These are phyloP conservation scores for Pseudogymnoascus sp. DNA, from an alignment of 2,329 filamentous ascomycete genomes.

Conservation along the genomic window DNA sequence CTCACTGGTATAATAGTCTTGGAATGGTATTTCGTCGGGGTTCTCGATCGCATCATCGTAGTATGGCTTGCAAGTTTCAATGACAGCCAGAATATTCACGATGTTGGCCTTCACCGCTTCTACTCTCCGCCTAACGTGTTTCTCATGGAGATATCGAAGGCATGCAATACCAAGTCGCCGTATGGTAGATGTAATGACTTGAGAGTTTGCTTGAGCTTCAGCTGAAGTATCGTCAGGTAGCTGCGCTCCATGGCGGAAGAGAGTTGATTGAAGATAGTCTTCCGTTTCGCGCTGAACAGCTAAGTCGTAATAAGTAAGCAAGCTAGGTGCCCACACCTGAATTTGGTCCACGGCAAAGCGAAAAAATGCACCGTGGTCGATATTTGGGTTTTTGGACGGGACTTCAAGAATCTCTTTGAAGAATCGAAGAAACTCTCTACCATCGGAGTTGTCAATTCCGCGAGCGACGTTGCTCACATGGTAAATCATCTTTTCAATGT, in stretches of 20 bases:
- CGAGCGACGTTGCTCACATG: slow-evolving; percentile 20
- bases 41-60: slow-evolving; percentile 20
- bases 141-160: slow-evolving; percentile 25
- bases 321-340: slow-evolving; percentile 41
- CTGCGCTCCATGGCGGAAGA: slow-evolving; percentile 29
- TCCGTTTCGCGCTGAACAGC: slow-evolving; percentile 38
- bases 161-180: slow-evolving; percentile 24
- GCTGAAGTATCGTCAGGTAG: background rate
- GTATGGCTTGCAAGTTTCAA: slow-evolving; percentile 20
- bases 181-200: slow-evolving; percentile 14
- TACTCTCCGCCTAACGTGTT: slow-evolving; percentile 22
- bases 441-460: slow-evolving; percentile 24
- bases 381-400: slow-evolving; percentile 12
- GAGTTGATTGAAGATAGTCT: slow-evolving; percentile 33
- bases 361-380: slow-evolving; percentile 34
- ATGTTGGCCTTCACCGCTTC: slow-evolving; percentile 24
- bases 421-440: slow-evolving; percentile 26
- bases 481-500: slow-evolving; percentile 17
- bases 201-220: slow-evolving; percentile 21
- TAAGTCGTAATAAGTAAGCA: slow-evolving; percentile 43
- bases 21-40: slow-evolving; percentile 12
- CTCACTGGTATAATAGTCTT: slow-evolving; percentile 14
- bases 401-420: slow-evolving; percentile 23
- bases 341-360: slow-evolving; percentile 33
- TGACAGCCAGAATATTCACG: slow-evolving; percentile 21